Percentiles rank a stretch among this genome's conserved stretches.
These are phyloP conservation scores for Fusarium mundagurra DNA, from an alignment of 2,329 filamentous ascomycete species.

Conservation along the genomic window DNA sequence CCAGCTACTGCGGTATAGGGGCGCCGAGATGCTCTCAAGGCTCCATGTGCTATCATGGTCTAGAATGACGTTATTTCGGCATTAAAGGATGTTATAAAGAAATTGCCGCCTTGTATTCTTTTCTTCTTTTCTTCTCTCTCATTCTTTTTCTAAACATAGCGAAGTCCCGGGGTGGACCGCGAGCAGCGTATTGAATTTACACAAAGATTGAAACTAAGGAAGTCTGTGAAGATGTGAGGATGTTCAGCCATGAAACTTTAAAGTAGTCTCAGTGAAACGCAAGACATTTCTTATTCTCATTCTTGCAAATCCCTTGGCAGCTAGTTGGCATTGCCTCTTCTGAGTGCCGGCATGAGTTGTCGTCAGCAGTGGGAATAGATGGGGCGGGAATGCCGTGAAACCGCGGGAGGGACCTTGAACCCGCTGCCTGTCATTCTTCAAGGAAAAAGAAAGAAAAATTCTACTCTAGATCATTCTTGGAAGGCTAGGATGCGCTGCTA, in stretches of 20 bases:
- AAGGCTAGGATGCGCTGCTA: background rate
- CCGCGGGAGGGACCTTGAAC: slow-evolving; percentile 17
- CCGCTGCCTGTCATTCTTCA: background rate
- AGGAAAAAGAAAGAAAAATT: slow-evolving; percentile 19
- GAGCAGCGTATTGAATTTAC: slow-evolving; percentile 4
- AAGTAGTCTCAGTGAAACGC: background rate
- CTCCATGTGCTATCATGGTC: background rate
- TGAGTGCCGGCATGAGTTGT: slow-evolving; percentile 36
- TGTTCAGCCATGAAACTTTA: background rate
- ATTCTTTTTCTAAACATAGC: background rate
- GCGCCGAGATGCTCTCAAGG: background rate
- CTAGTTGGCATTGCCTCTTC: background rate
- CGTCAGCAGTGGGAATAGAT: slow-evolving; percentile 36
- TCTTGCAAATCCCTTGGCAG: background rate
- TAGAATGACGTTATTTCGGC: background rate
- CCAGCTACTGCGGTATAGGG: slow-evolving; percentile 32
- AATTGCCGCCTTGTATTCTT: background rate
- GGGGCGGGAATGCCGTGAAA: slow-evolving; percentile 34
- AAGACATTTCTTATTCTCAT: background rate
- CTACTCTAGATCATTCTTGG: background rate
- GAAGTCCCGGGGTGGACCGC: background rate
- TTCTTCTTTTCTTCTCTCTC: background rate
- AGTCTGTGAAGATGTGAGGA: background rate
- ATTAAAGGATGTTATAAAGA: background rate
- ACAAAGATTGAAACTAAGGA: background rate